Base-by-base conservation (phyloP, 2,329 filamentous ascomycete genomes). In the Fusarium succisae region DNA sequence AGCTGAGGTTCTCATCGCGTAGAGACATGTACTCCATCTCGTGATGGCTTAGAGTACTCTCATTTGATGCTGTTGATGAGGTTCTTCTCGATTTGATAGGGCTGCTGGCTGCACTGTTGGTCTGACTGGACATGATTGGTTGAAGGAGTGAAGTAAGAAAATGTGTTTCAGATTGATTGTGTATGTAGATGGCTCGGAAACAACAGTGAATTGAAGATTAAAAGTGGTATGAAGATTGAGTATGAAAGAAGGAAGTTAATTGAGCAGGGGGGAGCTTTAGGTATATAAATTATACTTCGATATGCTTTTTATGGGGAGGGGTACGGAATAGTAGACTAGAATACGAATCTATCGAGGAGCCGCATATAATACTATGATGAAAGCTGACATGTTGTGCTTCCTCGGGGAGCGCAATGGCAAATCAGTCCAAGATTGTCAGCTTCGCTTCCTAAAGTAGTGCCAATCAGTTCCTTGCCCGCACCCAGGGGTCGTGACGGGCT, bases 1-100 rank as follows among this genome's bases (percentile, higher is more conserved):
- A 78, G 50, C 69, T 65, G 35, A 78, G 63, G n/a, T 69, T 66
- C 12, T 74, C 47, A 32, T 78, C 76, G 50, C 76, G 73, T 15
- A 78, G 66, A n/a, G 73, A 64, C 32, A 72, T 53, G 57, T 77
- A 78, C 50, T 78, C 76, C 18, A 67, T 45, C 35, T 78, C 76
- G 30, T 78, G 62, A 30, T 70, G 69, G 28, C 64, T 71, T 8
- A 75, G 58, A 38, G 76, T 73, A 37, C 74, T 70, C 39, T 66
- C 58, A 50, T 76, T 77, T 30, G 68, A 73, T 62, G 59, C 66
- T 54, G 74, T 76, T 30, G 74, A 76, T 4, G 73, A 72, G 35
- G 65, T 71, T 53, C 62, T 53, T 28, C 70, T 67, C 30, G 63
- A 61, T 51, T 74, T 74, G 45, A 71, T 50, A 45, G 67, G 64